Conservation (phyloP, 2,329 filamentous ascomycete genomes). For the Fusarium clavum region DNA sequence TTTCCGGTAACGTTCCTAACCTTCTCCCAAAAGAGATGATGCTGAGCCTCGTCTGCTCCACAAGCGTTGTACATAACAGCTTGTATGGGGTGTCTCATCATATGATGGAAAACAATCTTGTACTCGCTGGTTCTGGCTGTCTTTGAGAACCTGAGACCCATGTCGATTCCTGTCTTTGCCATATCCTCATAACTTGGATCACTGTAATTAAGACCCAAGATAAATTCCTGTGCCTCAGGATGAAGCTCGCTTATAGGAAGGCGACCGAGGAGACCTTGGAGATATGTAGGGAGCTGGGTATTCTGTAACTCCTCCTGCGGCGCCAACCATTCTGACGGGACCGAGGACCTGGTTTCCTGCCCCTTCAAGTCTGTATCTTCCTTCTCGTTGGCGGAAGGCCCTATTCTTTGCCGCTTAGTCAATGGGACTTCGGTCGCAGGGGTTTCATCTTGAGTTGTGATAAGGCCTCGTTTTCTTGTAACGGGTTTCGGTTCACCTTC, state of each 20-base stretch:
- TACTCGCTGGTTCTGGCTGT: slow-evolving; percentile 31
- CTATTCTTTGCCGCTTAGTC: slow-evolving; percentile 31
- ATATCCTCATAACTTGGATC: slow-evolving; percentile 11
- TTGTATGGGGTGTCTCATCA: neutral
- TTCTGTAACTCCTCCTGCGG: slow-evolving; percentile 3
- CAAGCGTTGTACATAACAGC: slow-evolving; percentile 18
- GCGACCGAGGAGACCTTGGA: slow-evolving; percentile 2
- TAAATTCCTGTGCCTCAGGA: slow-evolving; percentile 25
- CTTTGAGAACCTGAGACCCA: slow-evolving; percentile 30
- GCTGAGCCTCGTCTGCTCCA: slow-evolving; percentile 9
- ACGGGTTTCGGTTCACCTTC: slow-evolving; percentile 2
- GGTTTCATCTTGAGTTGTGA: slow-evolving; percentile 19
- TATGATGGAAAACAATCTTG: slow-evolving; percentile 29
- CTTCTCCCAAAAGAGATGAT: slow-evolving; percentile 32
- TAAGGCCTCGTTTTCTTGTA: slow-evolving; percentile 26
- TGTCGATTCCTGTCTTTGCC: slow-evolving; percentile 32
- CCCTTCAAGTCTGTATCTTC: neutral
- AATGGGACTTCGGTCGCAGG: slow-evolving; percentile 13
- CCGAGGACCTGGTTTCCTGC: neutral
- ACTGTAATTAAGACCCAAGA: slow-evolving; percentile 22
- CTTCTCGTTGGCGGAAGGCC: neutral
- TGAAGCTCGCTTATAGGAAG: slow-evolving; percentile 1
- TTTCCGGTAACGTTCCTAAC: slow-evolving; percentile 22
- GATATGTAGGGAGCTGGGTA: slow-evolving; percentile 16
- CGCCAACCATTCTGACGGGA: slow-evolving; percentile 18